Conservation (phyloP, 1,284 basidiomycete genomes). For the Papiliotrema nemorosa region DNA sequence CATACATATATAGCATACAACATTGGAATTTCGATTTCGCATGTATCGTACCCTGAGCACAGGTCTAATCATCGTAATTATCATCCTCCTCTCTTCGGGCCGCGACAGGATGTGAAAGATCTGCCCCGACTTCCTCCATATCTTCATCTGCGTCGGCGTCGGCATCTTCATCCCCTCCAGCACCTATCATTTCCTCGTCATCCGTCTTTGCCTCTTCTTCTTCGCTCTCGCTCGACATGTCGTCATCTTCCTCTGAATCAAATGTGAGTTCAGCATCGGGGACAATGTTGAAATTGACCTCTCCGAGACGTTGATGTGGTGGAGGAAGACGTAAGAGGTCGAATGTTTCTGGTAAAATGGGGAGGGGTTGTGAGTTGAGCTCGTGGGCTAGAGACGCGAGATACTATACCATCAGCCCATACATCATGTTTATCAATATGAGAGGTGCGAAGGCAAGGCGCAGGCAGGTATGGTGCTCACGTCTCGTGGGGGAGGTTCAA, state of each 20-base stretch:
- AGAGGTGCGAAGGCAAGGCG: too few relatives aligned
- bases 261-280: conserved; percentile 69
- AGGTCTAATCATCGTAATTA: conserved; percentile 39
- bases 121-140: conserved; percentile 39
- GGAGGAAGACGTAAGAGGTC: conserved; percentile 81
- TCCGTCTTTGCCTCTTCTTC: conserved; percentile 28
- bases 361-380: conserved; percentile 83
- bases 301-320: conserved; percentile 71
- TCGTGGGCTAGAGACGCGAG: conserved; percentile 82
- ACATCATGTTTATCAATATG: too few relatives aligned
- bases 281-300: conserved; percentile 88
- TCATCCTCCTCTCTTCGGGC: conserved; percentile 37
- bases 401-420: too few relatives aligned
- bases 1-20: conserved; percentile 3
- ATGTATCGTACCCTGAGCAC: not conserved
- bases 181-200: conserved; percentile 15
- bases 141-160: conserved; percentile 33
- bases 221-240: conserved; percentile 13
- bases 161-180: conserved; percentile 21
- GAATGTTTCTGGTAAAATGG: conserved; percentile 90
- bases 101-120: conserved; percentile 7
- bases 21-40: not conserved
- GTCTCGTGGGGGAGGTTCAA: conserved; percentile 90
- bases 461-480: too few relatives aligned
- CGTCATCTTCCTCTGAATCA: conserved; percentile 14